These are phyloP conservation scores for Sporobolomyces phaffii DNA, from an alignment of 768 basidiomycete genomes.

Conservation along the genomic window DNA sequence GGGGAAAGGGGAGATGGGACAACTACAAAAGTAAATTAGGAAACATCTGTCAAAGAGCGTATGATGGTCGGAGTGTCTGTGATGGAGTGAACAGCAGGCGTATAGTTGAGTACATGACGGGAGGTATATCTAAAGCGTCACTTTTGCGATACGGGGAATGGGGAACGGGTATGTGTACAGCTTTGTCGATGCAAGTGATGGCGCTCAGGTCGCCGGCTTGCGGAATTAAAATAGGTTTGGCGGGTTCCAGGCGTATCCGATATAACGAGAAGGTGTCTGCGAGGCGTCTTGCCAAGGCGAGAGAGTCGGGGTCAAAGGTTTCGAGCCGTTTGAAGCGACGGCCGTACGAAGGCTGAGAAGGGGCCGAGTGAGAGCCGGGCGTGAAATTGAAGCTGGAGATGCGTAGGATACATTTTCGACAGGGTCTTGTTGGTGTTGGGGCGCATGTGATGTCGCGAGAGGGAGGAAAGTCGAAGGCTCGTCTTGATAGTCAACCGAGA, in stretches of 20 bases:
- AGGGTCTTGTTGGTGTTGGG: neutral
- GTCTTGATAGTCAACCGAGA: neutral
- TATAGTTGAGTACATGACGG: neutral
- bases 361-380: neutral
- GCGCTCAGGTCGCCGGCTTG: neutral
- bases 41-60: neutral
- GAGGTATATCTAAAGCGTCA: too few relatives aligned
- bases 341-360: constrained; percentile 8
- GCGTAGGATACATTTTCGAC: neutral
- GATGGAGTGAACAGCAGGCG: neutral
- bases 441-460: neutral
- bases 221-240: neutral
- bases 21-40: too few relatives aligned
- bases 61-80: neutral
- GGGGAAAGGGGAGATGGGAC: neutral
- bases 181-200: neutral
- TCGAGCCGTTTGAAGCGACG: neutral
- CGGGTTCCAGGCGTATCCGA: neutral
- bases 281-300: constrained; percentile 26
- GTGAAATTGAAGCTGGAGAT: neutral
- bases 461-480: neutral
- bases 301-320: constrained; percentile 7
- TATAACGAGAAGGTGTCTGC: constrained; percentile 26
- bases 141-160: too few relatives aligned
- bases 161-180: neutral